A percentile compares a stretch with the other conserved stretches of the same genome.
These are phyloP conservation scores for Puccinia hordei DNA, from an alignment of 1,284 basidiomycete species.

Conservation along the genomic window DNA sequence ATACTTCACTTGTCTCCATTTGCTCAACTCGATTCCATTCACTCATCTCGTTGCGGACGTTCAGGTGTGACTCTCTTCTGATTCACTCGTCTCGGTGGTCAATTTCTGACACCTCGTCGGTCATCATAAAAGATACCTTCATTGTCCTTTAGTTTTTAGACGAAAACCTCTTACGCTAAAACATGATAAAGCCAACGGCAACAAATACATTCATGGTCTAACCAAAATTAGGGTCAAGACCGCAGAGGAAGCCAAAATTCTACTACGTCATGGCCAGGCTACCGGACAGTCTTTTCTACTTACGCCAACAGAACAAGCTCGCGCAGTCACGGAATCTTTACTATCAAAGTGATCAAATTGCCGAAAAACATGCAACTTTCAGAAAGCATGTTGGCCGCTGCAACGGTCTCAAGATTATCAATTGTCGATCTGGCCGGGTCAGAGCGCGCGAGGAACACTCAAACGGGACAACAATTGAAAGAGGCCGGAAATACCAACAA, in stretches of 20 bases:
- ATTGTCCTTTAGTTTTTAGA: no score
- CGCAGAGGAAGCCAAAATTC: slow-evolving; percentile 62
- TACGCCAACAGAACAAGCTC: slow-evolving; percentile 89
- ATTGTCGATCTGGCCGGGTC: slow-evolving; percentile 96
- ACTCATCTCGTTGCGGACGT: no score
- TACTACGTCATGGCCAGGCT: slow-evolving; percentile 74
- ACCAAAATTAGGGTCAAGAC: slow-evolving; percentile 74
- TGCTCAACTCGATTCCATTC: no score
- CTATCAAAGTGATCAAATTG: slow-evolving; percentile 84
- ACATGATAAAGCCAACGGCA: slow-evolving; percentile 65
- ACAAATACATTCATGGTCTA: slow-evolving; percentile 86
- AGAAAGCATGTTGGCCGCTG: slow-evolving; percentile 53
- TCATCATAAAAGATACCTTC: no score
- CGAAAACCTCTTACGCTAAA: slow-evolving; percentile 82
- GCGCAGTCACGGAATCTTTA: slow-evolving; percentile 89
- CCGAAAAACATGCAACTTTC: slow-evolving; percentile 70
- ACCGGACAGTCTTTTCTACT: slow-evolving; percentile 91
- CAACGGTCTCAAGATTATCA: slow-evolving; percentile 78
- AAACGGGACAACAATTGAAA: slow-evolving; percentile 82
- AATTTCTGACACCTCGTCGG: no score
- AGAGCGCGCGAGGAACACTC: slow-evolving; percentile 88
- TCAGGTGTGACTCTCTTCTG: no score
- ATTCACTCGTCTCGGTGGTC: no score
- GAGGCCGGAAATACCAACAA: slow-evolving; percentile 99
- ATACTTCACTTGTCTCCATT: no score